These are phyloP conservation scores for Podaxis sp. DNA, from an alignment of 768 basidiomycete species.

Conservation along the genomic window DNA sequence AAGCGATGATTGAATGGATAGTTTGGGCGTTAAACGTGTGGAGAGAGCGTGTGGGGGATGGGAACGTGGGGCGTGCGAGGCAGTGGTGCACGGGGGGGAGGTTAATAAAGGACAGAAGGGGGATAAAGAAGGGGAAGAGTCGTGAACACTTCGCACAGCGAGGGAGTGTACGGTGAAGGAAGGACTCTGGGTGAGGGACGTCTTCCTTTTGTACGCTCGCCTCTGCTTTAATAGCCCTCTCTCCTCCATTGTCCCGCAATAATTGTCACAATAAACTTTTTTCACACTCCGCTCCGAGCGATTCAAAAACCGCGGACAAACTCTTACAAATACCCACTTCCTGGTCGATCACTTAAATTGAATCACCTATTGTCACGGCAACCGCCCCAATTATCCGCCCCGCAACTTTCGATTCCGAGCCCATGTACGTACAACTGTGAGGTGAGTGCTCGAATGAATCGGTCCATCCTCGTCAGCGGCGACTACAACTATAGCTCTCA, in stretches of 20 bases:
- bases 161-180: background rate
- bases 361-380: background rate
- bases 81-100: background rate
- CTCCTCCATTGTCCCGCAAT: background rate
- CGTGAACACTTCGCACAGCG: slow-evolving; percentile 5
- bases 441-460: background rate
- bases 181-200: background rate
- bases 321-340: background rate
- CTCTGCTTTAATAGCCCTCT: background rate
- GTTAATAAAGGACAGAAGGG: background rate
- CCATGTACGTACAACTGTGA: background rate
- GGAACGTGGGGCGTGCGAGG: slow-evolving; percentile 7
- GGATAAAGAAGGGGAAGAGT: background rate
- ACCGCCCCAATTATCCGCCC: background rate
- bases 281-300: slow-evolving; percentile 3
- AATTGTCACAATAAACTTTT: background rate
- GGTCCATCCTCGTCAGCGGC: background rate
- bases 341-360: background rate
- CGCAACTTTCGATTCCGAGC: background rate
- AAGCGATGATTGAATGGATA: background rate
- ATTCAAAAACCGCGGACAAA: background rate
- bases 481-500: background rate
- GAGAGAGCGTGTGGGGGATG: background rate
- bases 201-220: background rate
- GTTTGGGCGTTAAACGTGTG: background rate